A percentile compares a stretch with the other conserved stretches of the same genome.
These are phyloP conservation scores for Aspergillus carbonarius DNA, from an alignment of 2,329 filamentous ascomycete genomes.

Conservation along the genomic window DNA sequence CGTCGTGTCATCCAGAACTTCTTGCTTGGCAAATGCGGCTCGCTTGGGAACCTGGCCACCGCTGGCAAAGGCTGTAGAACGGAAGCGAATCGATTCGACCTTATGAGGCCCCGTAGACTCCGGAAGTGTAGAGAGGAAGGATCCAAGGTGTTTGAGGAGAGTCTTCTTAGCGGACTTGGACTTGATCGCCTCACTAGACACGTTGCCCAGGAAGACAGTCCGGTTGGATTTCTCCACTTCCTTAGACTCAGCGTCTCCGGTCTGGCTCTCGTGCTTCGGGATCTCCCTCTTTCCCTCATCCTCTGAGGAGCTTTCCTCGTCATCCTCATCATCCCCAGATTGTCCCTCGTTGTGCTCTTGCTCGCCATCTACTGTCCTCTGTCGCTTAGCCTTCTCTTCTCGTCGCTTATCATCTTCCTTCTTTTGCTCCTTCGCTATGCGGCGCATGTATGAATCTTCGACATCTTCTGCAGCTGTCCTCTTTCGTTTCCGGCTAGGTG, in stretches of 20 bases:
- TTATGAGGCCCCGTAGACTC: conserved; percentile 60
- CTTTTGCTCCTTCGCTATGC: conserved; percentile 44
- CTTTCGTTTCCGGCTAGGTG: conserved; percentile 52
- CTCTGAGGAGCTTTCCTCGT: conserved; percentile 34
- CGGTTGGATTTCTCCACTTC: conserved; percentile 83
- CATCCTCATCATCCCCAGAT: conserved; percentile 28
- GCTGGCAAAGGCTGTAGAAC: conserved; percentile 82
- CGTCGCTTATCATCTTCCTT: conserved; percentile 25
- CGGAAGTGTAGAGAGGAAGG: conserved; percentile 61
- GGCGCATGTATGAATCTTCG: conserved; percentile 46
- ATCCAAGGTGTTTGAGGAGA: conserved; percentile 73
- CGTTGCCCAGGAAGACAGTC: conserved; percentile 91
- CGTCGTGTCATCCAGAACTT: conserved; percentile 86
- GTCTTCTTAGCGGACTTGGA: conserved; percentile 78
- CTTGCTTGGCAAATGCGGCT: conserved; percentile 88
- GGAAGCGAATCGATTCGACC: conserved; percentile 89
- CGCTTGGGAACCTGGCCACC: conserved; percentile 75
- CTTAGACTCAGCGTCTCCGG: conserved; percentile 35
- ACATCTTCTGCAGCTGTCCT: conserved; percentile 50
- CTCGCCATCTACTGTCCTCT: conserved; percentile 52
- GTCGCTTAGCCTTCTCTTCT: conserved; percentile 35
- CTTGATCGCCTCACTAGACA: conserved; percentile 77
- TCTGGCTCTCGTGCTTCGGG: conserved; percentile 42
- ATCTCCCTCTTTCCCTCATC: conserved; percentile 29
- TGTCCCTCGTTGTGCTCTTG: conserved; percentile 44